Base-by-base conservation (phyloP, 257 asterid genomes). In the Lycium ferocissimum region DNA sequence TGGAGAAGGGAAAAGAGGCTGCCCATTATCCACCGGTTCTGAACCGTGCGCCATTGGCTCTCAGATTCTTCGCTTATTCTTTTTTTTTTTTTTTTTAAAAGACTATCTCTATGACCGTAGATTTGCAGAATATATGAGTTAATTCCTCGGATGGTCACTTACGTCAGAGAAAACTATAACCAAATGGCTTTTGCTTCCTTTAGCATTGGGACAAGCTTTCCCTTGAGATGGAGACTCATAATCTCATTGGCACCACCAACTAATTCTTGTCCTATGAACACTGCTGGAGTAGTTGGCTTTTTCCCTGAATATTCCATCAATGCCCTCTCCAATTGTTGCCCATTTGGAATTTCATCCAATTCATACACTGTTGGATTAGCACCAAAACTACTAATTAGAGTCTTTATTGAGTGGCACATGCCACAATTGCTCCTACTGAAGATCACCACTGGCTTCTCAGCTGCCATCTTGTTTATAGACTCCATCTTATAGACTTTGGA, bases 331-430 rank as follows among this genome's bases (percentile, higher is more conserved):
- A 88, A 76, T 72, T 88, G 87, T 43, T 22, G 71, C 0, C 88
- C 87, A 53, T 63, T 65, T 1, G 67, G 57, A 47, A 59, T 38
- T 20, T 80, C 79, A 76, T 88, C 90, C 20, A 88, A 76, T 79
- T 88, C 90, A 37, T 75, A 83, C 7, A 85, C 82, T 85, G 83
- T 57, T 49, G 88, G 87, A 18, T 83, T 85, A 14, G 76, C 88
- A 13, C 90, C 90, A 59, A 79, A 86, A 59, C 84, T 85, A 67
- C 83, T 79, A 65, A 88, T 83, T 49, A 88, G 84, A 62, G 85
- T 84, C 87, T 88, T 88, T n/a, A 88, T 88, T 5, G 88, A 75
- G 82, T 85, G 88, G 83, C 88, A 83, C 84, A 88, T 85, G 84
- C 84, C 83, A 54, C 90, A 88, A 4, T 88, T 71, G 63, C 88